Evolutionary conservation across 148 eudicot genomes (phyloP), one percentile per base, ranked within the genome.

Genomic region (Vaccinium darrowii): DNA sequence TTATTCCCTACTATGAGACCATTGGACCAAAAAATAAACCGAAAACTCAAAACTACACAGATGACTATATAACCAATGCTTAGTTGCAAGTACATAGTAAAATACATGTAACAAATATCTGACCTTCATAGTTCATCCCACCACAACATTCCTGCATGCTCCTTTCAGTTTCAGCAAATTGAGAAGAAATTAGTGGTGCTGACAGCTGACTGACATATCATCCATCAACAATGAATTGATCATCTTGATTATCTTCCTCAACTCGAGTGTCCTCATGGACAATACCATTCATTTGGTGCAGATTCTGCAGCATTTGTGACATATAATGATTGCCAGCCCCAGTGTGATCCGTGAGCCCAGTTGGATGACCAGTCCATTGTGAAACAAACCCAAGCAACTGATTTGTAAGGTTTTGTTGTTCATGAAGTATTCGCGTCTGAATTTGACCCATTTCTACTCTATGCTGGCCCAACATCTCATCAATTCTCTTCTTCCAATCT

Each of bases 201-300:
- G 47, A 43, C 47, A 43, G 47, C 47, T 77, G 25, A 47, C 14
- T 56, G 33, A 47, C 74, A 84, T 89, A 12, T 67, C 82, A 92
- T 84, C 95, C 94, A 88, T 96, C 98, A 82, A 96, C 96, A 79
- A 96, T 96, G 81, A 93, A 96, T 83, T 96, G 95, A 89, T 94
- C 94, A 67, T 95, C 98, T 83, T 91, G 98, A 82, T 92, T 91
- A 78, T 96, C 97, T 72, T 92, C 98, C 47, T 94, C 98, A 51
- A 94, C 96, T 71, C 93, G 90, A 8, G 92, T 85, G 87, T 93
- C 95, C 51, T 89, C 94, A 87, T 95, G 95, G 84, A 93, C 94
- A 81, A 96, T 93, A 78, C 87, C 97, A 83, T 86, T 93, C 83
- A 92, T 94, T 86, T 96, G 98, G 86, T 93, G 96, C 92, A 95